Percentiles rank a stretch among this genome's conserved stretches.
Evolutionary conservation across 352 stramenopile genomes (phyloP).

Genomic region (Halophytophthora batemanensis): DNA sequence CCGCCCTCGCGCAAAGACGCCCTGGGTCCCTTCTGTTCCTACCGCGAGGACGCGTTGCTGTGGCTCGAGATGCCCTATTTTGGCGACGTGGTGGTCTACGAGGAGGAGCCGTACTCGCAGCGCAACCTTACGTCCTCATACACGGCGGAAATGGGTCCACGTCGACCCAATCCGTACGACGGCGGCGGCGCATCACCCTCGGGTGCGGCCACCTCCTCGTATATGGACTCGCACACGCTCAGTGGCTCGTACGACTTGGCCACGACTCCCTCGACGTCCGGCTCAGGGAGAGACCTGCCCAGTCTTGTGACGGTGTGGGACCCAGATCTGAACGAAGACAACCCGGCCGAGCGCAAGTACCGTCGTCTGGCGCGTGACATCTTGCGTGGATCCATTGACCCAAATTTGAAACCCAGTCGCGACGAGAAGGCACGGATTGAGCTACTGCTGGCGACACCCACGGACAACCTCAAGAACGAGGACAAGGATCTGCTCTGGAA

Average conservation of each 20-base stretch:
- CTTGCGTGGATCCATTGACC: conserved; percentile 95
- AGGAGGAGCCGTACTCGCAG: conserved; percentile 89
- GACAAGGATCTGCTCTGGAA: conserved; percentile 95
- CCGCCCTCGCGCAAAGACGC: conserved; percentile 65
- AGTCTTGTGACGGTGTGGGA: conserved; percentile 82
- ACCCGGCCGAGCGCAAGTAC: conserved; percentile 97
- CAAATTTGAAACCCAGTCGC: conserved; percentile 95
- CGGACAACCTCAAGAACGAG: conserved; percentile 91
- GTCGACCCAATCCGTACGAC: conserved; percentile 37
- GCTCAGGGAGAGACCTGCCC: conserved; percentile 29
- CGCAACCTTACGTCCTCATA: conserved; percentile 57
- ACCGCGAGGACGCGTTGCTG: conserved; percentile 76
- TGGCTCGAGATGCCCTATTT: conserved; percentile 92
- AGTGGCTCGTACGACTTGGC: conserved; percentile 51
- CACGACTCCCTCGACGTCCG: conserved; percentile 15
- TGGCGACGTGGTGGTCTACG: conserved; percentile 89
- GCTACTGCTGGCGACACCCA: conserved; percentile 89
- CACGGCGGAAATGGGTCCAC: conserved; percentile 37
- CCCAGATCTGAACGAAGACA: conserved; percentile 85
- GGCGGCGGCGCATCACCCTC: conserved; percentile 16
- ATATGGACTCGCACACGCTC: conserved; percentile 38
- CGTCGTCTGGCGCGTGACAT: conserved; percentile 95
- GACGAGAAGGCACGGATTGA: conserved; percentile 93
- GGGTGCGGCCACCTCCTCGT: conserved; percentile 14
- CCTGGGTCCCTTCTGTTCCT: conserved; percentile 75